Evolutionary conservation across 495 filamentous ascomycete genomes (phyloP).

Genomic region (Parathielavia hyrcaniae): DNA sequence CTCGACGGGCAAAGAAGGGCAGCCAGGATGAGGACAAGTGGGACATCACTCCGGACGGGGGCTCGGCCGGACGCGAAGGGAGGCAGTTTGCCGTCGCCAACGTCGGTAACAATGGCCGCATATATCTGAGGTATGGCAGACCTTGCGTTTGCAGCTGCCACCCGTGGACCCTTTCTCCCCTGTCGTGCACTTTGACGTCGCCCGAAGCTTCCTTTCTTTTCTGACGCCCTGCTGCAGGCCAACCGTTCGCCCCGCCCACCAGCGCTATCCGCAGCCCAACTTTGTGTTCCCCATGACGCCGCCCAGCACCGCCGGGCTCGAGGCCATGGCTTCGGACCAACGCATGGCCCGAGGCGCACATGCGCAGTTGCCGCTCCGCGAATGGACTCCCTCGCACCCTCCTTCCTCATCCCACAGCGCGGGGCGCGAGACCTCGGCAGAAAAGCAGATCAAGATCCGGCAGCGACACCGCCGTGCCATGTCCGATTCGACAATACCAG

Average conservation of each 20-base stretch:
- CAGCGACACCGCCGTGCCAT: slow-evolving; percentile 43
- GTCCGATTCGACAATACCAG: slow-evolving; percentile 45
- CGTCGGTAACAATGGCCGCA: slow-evolving; percentile 86
- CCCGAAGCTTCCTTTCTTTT: slow-evolving; percentile 1
- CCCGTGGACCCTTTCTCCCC: background rate
- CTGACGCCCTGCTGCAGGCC: slow-evolving; percentile 44
- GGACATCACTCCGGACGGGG: slow-evolving; percentile 46
- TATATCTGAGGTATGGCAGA: slow-evolving; percentile 80
- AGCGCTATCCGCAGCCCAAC: slow-evolving; percentile 53
- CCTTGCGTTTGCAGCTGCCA: slow-evolving; percentile 12
- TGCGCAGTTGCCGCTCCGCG: slow-evolving; percentile 27
- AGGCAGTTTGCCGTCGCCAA: slow-evolving; percentile 90
- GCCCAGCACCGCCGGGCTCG: slow-evolving; percentile 50
- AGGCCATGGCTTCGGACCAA: slow-evolving; percentile 38
- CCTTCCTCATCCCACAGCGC: slow-evolving; percentile 30
- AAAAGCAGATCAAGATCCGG: slow-evolving; percentile 30
- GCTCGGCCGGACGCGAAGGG: slow-evolving; percentile 52
- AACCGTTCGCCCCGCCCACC: slow-evolving; percentile 49
- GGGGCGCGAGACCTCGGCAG: slow-evolving; percentile 25
- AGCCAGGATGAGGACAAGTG: slow-evolving; percentile 40
- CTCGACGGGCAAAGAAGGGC: slow-evolving; percentile 26
- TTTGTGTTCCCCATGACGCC: slow-evolving; percentile 56
- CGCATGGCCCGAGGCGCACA: slow-evolving; percentile 34
- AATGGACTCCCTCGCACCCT: slow-evolving; percentile 39
- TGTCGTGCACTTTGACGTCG: background rate